Conservation (phyloP, 768 basidiomycete genomes). For the Lactarius evosmus region DNA sequence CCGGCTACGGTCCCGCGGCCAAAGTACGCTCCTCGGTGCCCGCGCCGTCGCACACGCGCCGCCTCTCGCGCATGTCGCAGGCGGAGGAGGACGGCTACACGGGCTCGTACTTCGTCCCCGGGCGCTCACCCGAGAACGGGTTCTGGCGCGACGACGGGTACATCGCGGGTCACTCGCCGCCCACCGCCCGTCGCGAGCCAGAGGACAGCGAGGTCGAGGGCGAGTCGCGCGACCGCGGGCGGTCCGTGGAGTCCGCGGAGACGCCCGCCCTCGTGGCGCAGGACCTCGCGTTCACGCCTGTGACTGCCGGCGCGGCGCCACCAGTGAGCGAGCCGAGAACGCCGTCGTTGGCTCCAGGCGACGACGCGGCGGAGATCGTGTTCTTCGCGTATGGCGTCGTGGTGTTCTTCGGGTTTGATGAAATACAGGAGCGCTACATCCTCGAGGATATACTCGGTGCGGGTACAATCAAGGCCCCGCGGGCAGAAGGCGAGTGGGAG, state of each 20-base stretch:
- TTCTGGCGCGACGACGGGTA: conserved; percentile 51
- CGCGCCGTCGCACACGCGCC: conserved; percentile 47
- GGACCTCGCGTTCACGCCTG: neutral
- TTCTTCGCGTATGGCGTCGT: conserved; percentile 88
- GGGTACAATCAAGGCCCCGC: conserved; percentile 58
- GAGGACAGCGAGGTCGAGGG: conserved; percentile 18
- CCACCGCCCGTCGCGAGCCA: conserved; percentile 11
- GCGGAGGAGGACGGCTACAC: conserved; percentile 91
- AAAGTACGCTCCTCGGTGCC: conserved; percentile 83
- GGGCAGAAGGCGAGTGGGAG: conserved; percentile 77
- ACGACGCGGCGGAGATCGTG: conserved; percentile 66
- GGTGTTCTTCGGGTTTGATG: conserved; percentile 86
- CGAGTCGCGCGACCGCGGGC: conserved; percentile 20
- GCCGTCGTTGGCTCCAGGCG: conserved; percentile 33
- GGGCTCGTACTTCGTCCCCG: conserved; percentile 68
- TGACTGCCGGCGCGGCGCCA: neutral
- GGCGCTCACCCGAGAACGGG: conserved; percentile 29
- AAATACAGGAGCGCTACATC: conserved; percentile 74
- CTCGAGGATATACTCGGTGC: conserved; percentile 80
- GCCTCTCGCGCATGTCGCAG: conserved; percentile 69
- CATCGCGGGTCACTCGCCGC: conserved; percentile 40
- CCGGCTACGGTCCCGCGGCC: conserved; percentile 83
- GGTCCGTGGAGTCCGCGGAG: conserved; percentile 2
- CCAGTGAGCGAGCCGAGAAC: conserved; percentile 12
- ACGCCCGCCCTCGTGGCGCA: conserved; percentile 7